These are phyloP conservation scores for Lichtheimia corymbifera DNA, from an alignment of 371 early-diverging fungal genomes.

Conservation along the genomic window DNA sequence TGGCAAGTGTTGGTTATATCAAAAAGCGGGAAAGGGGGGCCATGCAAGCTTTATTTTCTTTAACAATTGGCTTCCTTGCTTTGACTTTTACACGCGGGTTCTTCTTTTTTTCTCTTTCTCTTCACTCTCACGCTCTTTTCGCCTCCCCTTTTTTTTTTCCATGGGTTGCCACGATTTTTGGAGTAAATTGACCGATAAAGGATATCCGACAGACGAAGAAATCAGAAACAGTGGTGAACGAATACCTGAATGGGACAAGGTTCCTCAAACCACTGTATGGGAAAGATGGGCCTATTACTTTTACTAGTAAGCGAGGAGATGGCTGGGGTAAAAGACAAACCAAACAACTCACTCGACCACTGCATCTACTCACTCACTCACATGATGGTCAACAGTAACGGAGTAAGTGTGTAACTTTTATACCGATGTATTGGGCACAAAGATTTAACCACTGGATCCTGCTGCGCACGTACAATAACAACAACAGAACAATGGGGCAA, in stretches of 20 bases:
- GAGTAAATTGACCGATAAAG: conserved; percentile 7
- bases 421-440: too few relatives aligned
- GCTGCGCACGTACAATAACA: too few relatives aligned
- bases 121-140: not conserved
- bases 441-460: too few relatives aligned
- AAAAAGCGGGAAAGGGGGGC: too few relatives aligned
- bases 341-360: too few relatives aligned
- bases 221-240: conserved; percentile 1
- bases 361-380: too few relatives aligned
- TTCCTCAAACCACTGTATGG: conserved; percentile 28
- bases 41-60: not conserved
- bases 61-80: not conserved
- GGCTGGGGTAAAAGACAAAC: not conserved
- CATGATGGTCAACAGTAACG: conserved; percentile 17
- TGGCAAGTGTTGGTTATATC: too few relatives aligned
- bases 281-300: conserved; percentile 34
- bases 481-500: conserved; percentile 27
- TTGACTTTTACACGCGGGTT: not conserved
- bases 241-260: conserved; percentile 25
- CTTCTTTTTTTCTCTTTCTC: not conserved
- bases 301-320: conserved; percentile 24
- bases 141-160: not conserved
- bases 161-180: not conserved
- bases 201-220: conserved; percentile 11
- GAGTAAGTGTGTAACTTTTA: conserved; percentile 14